Conservation (phyloP, 1,139 yeast species). For the Pichia sp. region DNA sequence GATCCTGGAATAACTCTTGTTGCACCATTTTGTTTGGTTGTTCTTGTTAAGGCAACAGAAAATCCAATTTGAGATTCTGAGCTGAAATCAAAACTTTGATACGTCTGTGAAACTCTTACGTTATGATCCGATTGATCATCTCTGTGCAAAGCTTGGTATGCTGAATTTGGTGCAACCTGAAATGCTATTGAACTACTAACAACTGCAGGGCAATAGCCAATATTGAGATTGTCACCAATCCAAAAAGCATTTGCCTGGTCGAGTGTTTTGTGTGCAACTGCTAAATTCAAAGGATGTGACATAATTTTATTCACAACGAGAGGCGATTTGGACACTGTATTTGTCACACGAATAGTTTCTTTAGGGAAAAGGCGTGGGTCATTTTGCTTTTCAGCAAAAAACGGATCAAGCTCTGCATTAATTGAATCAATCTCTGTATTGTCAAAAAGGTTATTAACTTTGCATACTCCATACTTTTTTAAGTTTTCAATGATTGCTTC, state of each 20-base stretch:
- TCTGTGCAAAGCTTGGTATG: conserved; percentile 24
- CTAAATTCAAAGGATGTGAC: conserved; percentile 10
- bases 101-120: conserved; percentile 14
- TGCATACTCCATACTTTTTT: conserved; percentile 11
- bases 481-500: conserved; percentile 5
- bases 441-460: conserved; percentile 5
- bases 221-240: conserved; percentile 13
- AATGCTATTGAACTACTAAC: conserved; percentile 24
- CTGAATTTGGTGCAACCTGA: conserved; percentile 26
- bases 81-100: conserved; percentile 14
- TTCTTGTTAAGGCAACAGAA: conserved; percentile 20
- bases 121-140: conserved; percentile 26
- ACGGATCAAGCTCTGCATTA: conserved; percentile 10
- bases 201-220: conserved; percentile 9
- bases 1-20: conserved; percentile 26
- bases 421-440: conserved; percentile 6
- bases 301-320: conserved; percentile 10
- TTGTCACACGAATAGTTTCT: conserved; percentile 11
- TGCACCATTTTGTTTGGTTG: conserved; percentile 27
- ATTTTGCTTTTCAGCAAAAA: conserved; percentile 8
- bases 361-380: conserved; percentile 12
- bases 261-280: conserved; percentile 4
- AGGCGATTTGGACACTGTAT: conserved; percentile 13
- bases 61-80: conserved; percentile 23
- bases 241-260: conserved; percentile 13